A percentile compares a stretch with the other conserved stretches of the same genome.
phyloP scores from a whole-genome alignment of 2,329 filamentous ascomycete genomes.

The Fusarium siculi region DNA sequence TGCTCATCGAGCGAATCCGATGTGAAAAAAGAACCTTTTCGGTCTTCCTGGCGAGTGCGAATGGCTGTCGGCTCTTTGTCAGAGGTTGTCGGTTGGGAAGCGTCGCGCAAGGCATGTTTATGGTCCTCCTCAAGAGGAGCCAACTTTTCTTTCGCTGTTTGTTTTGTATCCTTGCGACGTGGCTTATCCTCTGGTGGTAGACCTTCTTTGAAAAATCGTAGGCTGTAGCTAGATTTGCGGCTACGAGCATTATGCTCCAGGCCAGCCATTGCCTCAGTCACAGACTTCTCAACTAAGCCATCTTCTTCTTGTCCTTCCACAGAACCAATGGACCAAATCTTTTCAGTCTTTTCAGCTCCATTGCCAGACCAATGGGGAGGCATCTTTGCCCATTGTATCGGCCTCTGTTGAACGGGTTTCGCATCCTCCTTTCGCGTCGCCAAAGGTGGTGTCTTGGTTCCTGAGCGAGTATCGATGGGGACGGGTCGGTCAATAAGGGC shows the following conservation, averaged over 20 bases:
- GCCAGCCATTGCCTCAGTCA: constrained; percentile 69
- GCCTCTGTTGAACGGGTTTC: constrained; percentile 25
- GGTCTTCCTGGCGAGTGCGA: constrained; percentile 27
- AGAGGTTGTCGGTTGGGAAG: neutral
- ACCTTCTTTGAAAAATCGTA: constrained; percentile 75
- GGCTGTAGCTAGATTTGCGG: constrained; percentile 73
- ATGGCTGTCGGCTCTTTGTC: constrained; percentile 14
- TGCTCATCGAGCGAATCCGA: constrained; percentile 27
- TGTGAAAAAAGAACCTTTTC: constrained; percentile 8
- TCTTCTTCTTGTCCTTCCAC: constrained; percentile 60
- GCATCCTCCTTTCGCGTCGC: constrained; percentile 30
- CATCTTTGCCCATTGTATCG: constrained; percentile 47
- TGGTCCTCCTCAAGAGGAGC: constrained; percentile 49
- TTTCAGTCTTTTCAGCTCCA: constrained; percentile 68
- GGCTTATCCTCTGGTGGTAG: constrained; percentile 67
- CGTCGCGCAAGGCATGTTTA: neutral
- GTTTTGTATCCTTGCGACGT: constrained; percentile 61
- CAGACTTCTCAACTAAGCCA: constrained; percentile 72
- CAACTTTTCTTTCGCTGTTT: constrained; percentile 54
- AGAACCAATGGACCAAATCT: constrained; percentile 72
- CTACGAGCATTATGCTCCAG: constrained; percentile 72
- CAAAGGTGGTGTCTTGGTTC: constrained; percentile 15
- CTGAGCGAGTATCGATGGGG: constrained; percentile 35
- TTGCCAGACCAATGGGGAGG: constrained; percentile 57
- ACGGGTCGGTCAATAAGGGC: constrained; percentile 44